Evolutionary conservation across 441 rosid genomes (phyloP), one percentile per base, ranked within the genome.

Genomic region (Macaranga tanarius): DNA sequence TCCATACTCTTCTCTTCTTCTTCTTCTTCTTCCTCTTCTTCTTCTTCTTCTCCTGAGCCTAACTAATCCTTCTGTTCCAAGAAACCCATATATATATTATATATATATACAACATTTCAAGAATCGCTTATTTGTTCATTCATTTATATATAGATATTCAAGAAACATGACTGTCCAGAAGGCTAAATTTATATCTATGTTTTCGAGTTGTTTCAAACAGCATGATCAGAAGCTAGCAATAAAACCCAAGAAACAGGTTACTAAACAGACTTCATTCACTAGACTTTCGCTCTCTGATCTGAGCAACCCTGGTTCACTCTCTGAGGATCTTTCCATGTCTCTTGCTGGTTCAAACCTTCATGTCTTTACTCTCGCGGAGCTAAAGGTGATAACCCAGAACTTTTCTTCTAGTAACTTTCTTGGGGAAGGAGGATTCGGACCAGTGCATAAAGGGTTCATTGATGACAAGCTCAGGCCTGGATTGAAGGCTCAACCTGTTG

Each of bases 381-480:
- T 92, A 9, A 84, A 84, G 72, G 60, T 81, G 56, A 81, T 84
- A 40, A 92, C 97, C 4, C 82, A 85, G 63, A 75, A 67, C 78
- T 92, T 92, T 71, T 82, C 92, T 0, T 67, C 88, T 17, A 82
- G 80, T 75, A 90, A 88, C 65, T 71, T 89, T 70, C 68, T 92
- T 0, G 97, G 97, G 0, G 90, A 89, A 81, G 97, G 96, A 15
- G 97, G 97, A 67, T 92, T 92, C 28, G 97, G 97, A 7, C 92
- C 91, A 0, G 98, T 93, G n/a, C 87, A 88, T 67, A 93, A 93
- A 79, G 98, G 95, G 9, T 89, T 93, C 73, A 71, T 88, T 9
- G 94, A 88, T 73, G 93, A 89, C 59, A 86, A 86, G 77, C 74
- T 91, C 16, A 86, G 86, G 70, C 90, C 84, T 0, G 94, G 97